A percentile compares a stretch with the other conserved stretches of the same genome.
phyloP scores from a whole-genome alignment of 2,329 filamentous ascomycete genomes.

The Sporothrix protearum region DNA sequence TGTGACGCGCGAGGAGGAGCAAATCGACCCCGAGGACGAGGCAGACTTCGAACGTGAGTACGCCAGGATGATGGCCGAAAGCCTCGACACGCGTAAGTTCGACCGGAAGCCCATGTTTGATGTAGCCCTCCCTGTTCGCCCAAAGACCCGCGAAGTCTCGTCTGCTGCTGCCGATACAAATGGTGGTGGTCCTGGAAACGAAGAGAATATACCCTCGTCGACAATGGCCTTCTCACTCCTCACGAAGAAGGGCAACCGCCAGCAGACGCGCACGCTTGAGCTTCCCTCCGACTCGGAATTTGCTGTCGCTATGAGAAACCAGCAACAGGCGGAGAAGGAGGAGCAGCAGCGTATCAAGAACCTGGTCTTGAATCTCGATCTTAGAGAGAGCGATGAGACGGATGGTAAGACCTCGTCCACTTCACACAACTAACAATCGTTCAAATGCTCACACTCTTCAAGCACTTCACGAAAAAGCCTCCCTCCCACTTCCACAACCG shows the following conservation, averaged over 20 bases:
- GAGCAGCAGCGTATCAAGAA: conserved; percentile 99
- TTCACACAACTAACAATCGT: background rate
- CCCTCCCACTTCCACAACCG: conserved; percentile 52
- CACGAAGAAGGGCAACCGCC: conserved; percentile 92
- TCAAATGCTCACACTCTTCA: background rate
- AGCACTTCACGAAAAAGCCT: conserved; percentile 49
- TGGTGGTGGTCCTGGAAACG: background rate
- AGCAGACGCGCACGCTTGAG: conserved; percentile 92
- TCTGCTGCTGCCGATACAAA: background rate
- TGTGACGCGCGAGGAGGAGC: conserved; percentile 84
- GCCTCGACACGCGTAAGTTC: conserved; percentile 90
- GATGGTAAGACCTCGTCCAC: conserved; percentile 62
- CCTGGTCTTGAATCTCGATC: conserved; percentile 91
- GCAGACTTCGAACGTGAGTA: conserved; percentile 98
- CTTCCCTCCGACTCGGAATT: conserved; percentile 89
- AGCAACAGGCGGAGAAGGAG: conserved; percentile 90
- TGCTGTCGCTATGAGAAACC: conserved; percentile 90
- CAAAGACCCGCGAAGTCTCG: conserved; percentile 59
- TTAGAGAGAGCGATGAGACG: conserved; percentile 74
- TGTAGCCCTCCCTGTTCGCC: conserved; percentile 89
- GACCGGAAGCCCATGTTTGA: conserved; percentile 94
- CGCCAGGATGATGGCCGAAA: conserved; percentile 97
- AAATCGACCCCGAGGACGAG: conserved; percentile 87
- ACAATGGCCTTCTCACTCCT: conserved; percentile 98
- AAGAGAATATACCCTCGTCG: conserved; percentile 33